Percentiles rank a stretch among this genome's conserved stretches.
phyloP scores from a whole-genome alignment of 257 asterid species.

The Solanum pinnatisectum region DNA sequence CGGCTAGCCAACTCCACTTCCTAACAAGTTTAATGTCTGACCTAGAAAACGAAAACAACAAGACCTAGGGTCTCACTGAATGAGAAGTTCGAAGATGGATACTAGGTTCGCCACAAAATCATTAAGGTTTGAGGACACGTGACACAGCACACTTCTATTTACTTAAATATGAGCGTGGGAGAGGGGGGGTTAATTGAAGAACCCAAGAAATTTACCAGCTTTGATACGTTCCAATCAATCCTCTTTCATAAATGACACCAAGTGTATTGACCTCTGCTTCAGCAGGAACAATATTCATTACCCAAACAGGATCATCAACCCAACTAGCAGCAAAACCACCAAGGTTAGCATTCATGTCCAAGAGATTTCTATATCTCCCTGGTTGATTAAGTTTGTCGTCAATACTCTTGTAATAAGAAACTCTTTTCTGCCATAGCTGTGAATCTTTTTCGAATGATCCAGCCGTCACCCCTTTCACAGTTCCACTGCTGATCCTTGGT shows the following conservation, averaged over 20 bases:
- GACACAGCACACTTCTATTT: neutral
- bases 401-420: slow-evolving; percentile 54
- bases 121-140: neutral
- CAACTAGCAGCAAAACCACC: slow-evolving; percentile 25
- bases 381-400: slow-evolving; percentile 39
- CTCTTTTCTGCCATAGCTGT: slow-evolving; percentile 57
- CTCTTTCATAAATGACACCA: slow-evolving; percentile 22
- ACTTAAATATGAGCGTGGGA: neutral
- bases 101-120: neutral
- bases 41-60: neutral
- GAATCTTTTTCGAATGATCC: slow-evolving; percentile 32
- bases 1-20: neutral
- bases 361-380: slow-evolving; percentile 12
- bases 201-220: slow-evolving; percentile 6
- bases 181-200: neutral
- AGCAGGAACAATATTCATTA: slow-evolving; percentile 22
- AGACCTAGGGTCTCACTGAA: neutral
- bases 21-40: neutral
- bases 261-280: slow-evolving; percentile 9
- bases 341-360: slow-evolving; percentile 21
- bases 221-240: slow-evolving; percentile 17
- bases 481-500: slow-evolving; percentile 59
- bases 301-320: slow-evolving; percentile 19
- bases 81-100: neutral
- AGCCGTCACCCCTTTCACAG: slow-evolving; percentile 31